phyloP scores from a whole-genome alignment of 306 rosid species.

The Sicyos edulis region DNA sequence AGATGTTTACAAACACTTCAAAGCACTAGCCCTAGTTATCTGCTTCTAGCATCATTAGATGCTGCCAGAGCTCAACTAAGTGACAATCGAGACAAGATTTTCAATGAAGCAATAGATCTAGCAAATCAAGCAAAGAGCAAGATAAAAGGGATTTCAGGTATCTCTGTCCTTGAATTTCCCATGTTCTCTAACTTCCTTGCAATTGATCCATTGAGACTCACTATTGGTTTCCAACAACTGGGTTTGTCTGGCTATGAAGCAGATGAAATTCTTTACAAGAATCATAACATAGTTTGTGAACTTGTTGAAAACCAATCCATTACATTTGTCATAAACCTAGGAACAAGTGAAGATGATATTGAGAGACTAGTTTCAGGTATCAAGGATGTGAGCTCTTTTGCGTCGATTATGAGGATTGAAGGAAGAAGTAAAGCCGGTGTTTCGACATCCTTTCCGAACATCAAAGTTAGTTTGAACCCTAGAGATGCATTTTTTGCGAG shows the following conservation, averaged over 20 bases:
- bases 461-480: conserved; percentile 46
- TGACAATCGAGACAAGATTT: conserved; percentile 45
- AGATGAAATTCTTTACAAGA: conserved; percentile 49
- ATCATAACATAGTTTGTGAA: conserved; percentile 62
- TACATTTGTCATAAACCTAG: conserved; percentile 66
- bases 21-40: conserved; percentile 81
- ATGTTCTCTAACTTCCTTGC: conserved; percentile 41
- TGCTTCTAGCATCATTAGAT: conserved; percentile 83
- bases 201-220: conserved; percentile 67
- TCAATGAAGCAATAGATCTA: conserved; percentile 46
- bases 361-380: conserved; percentile 55
- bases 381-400: conserved; percentile 38
- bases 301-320: conserved; percentile 61
- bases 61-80: conserved; percentile 85
- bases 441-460: conserved; percentile 43
- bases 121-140: conserved; percentile 41
- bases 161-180: conserved; percentile 49
- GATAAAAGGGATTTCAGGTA: conserved; percentile 39
- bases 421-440: conserved; percentile 14
- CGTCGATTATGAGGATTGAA: conserved; percentile 25
- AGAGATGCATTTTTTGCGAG: conserved; percentile 76
- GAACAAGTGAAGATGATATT: conserved; percentile 58
- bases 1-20: conserved; percentile 82
- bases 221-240: conserved; percentile 65
- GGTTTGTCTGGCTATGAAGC: conserved; percentile 80